phyloP scores from a whole-genome alignment of 179 eudicot species.

The Gypsophila paniculata region DNA sequence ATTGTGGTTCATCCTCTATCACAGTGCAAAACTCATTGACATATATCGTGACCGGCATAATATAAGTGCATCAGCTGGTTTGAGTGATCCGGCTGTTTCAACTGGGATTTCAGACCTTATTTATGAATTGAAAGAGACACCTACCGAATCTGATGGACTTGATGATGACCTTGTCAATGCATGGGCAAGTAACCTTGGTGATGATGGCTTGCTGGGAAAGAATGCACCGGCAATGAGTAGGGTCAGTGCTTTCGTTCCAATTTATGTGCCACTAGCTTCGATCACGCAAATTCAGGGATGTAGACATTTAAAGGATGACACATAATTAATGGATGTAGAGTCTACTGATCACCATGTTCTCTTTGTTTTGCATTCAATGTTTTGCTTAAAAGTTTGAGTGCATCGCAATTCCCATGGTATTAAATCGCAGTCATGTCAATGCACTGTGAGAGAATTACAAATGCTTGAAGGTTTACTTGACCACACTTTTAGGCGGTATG shows the following conservation, averaged over 20 bases:
- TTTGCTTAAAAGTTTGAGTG: too few species aligned
- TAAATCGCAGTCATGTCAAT: too few species aligned
- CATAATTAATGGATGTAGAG: neutral
- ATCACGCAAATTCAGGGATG: neutral
- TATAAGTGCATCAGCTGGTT: slow-evolving; percentile 77
- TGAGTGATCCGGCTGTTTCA: slow-evolving; percentile 90
- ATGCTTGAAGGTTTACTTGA: too few species aligned
- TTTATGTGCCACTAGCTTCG: neutral
- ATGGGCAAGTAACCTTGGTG: slow-evolving; percentile 96
- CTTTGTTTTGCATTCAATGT: too few species aligned
- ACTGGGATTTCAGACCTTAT: slow-evolving; percentile 94
- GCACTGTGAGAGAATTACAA: too few species aligned
- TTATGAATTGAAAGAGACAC: slow-evolving; percentile 55
- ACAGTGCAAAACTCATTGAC: slow-evolving; percentile 89
- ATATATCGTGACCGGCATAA: slow-evolving; percentile 88
- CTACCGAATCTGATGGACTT: slow-evolving; percentile 56
- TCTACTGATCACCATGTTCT: neutral
- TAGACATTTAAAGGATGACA: too few species aligned
- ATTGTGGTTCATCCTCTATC: slow-evolving; percentile 17
- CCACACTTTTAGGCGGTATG: too few species aligned
- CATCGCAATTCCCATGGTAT: too few species aligned
- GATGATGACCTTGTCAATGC: slow-evolving; percentile 96
- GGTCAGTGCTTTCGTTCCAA: slow-evolving; percentile 42
- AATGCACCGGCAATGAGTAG: slow-evolving; percentile 96
- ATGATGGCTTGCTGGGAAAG: slow-evolving; percentile 83